Conservation (phyloP, 2,329 filamentous ascomycete genomes). For the Penicillium sp. region DNA sequence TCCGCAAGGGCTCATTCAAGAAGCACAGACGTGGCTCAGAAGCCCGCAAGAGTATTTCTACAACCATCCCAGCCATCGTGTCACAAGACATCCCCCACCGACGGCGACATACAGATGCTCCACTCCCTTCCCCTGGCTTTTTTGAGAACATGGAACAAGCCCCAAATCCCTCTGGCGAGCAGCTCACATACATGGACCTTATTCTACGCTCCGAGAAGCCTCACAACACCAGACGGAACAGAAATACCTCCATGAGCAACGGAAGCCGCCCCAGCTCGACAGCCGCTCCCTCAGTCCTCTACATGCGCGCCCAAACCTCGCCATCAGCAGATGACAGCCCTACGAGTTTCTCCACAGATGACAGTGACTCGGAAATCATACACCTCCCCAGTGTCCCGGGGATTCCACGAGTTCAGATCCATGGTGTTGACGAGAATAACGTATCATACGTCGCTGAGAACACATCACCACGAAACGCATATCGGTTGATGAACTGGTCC, state of each 20-base stretch:
- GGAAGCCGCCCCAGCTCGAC: slow-evolving; percentile 21
- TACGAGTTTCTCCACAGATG: slow-evolving; percentile 29
- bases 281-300: slow-evolving; percentile 34
- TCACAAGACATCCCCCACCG: slow-evolving; percentile 27
- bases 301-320: slow-evolving; percentile 41
- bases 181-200: slow-evolving; percentile 38
- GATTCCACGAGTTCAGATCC: slow-evolving; percentile 34
- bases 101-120: slow-evolving; percentile 48
- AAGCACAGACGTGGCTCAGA: slow-evolving; percentile 35
- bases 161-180: slow-evolving; percentile 19
- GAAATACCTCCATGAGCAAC: slow-evolving; percentile 17
- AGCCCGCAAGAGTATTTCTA: slow-evolving; percentile 37
- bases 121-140: slow-evolving; percentile 38
- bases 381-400: slow-evolving; percentile 36
- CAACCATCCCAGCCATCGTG: slow-evolving; percentile 28
- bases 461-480: slow-evolving; percentile 31
- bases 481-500: slow-evolving; percentile 39
- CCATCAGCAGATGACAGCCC: slow-evolving; percentile 27
- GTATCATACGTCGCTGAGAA: slow-evolving; percentile 38
- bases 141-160: slow-evolving; percentile 28
- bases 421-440: slow-evolving; percentile 41
- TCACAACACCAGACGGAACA: slow-evolving; percentile 1
- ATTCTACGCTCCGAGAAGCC: slow-evolving; percentile 29
- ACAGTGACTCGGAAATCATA: slow-evolving; percentile 42
- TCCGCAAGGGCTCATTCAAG: slow-evolving; percentile 38